These are phyloP conservation scores for Petunia hybrid DNA, from an alignment of 305 asterid species.

Conservation along the genomic window DNA sequence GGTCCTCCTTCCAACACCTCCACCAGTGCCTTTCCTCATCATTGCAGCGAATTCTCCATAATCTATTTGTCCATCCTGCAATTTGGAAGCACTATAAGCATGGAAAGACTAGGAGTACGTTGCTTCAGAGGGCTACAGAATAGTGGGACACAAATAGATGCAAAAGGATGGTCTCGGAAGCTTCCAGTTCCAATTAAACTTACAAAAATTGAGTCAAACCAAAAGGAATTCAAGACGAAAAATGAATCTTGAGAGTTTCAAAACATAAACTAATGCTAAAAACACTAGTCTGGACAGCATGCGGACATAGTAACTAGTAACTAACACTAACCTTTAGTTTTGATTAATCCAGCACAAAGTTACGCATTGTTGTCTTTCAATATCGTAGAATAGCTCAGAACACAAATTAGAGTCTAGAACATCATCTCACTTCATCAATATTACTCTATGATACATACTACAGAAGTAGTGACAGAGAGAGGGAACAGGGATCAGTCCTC, in stretches of 20 bases:
- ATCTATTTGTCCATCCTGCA: conserved; percentile 55
- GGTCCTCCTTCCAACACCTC: conserved; percentile 54
- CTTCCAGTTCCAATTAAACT: neutral
- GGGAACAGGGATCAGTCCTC: neutral
- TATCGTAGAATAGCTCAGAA: too few relatives aligned
- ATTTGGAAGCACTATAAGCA: conserved; percentile 22
- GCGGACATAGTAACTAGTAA: neutral
- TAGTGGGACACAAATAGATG: neutral
- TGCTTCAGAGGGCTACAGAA: neutral
- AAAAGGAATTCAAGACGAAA: conserved; percentile 2
- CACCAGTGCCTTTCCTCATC: conserved; percentile 57
- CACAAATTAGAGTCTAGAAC: neutral
- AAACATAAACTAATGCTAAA: neutral
- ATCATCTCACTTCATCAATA: neutral
- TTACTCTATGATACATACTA: conserved; percentile 8
- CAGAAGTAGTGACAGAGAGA: neutral
- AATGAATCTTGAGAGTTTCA: neutral
- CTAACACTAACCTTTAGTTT: conserved; percentile 3
- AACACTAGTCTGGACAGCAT: neutral
- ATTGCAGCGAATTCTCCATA: conserved; percentile 53
- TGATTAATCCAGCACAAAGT: neutral
- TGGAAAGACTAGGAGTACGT: neutral
- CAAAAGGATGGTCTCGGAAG: neutral
- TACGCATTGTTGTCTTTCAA: neutral
- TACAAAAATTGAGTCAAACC: neutral